Evolutionary conservation across 139 green algal genomes (phyloP).

Genomic region (Auxenochlorella protothecoides): DNA sequence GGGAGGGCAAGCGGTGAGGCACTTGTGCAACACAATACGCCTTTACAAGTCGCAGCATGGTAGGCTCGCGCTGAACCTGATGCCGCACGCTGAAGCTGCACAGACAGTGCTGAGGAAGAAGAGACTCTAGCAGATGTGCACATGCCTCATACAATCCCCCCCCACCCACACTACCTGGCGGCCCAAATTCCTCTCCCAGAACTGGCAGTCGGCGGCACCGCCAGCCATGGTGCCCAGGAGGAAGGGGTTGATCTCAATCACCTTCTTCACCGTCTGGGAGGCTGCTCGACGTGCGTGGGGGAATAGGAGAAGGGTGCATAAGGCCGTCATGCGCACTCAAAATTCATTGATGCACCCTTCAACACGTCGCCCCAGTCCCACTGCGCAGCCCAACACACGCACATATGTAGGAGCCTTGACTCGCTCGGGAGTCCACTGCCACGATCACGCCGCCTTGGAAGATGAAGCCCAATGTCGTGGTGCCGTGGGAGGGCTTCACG

Average conservation of each 20-base stretch:
- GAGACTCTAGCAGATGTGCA: too few relatives aligned
- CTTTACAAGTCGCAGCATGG: not conserved
- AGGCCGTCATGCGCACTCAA: too few relatives aligned
- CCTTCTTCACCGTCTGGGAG: slow-evolving; percentile 95
- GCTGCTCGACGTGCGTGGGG: slow-evolving; percentile 30
- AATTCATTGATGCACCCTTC: too few relatives aligned
- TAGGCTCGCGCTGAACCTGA: not conserved
- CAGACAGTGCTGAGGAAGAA: too few relatives aligned
- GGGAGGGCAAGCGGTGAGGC: too few relatives aligned
- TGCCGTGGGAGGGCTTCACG: slow-evolving; percentile 95
- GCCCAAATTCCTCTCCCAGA: slow-evolving; percentile 36
- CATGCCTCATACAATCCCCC: too few relatives aligned
- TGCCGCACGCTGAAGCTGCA: not conserved
- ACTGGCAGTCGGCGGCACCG: slow-evolving; percentile 92
- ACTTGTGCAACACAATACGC: too few relatives aligned
- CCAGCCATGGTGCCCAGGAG: slow-evolving; percentile 98
- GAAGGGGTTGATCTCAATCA: slow-evolving; percentile 99
- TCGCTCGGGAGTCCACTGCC: slow-evolving; percentile 94
- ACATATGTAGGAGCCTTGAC: slow-evolving; percentile 96
- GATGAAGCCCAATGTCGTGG: slow-evolving; percentile 97
- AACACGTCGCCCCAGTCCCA: not conserved
- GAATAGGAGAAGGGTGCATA: not conserved
- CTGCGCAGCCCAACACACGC: slow-evolving; percentile 3
- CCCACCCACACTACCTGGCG: slow-evolving; percentile 37
- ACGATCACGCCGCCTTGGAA: slow-evolving; percentile 94